Conservation (phyloP, 2,329 filamentous ascomycete species). For the Paraphaeosphaeria minitans region DNA sequence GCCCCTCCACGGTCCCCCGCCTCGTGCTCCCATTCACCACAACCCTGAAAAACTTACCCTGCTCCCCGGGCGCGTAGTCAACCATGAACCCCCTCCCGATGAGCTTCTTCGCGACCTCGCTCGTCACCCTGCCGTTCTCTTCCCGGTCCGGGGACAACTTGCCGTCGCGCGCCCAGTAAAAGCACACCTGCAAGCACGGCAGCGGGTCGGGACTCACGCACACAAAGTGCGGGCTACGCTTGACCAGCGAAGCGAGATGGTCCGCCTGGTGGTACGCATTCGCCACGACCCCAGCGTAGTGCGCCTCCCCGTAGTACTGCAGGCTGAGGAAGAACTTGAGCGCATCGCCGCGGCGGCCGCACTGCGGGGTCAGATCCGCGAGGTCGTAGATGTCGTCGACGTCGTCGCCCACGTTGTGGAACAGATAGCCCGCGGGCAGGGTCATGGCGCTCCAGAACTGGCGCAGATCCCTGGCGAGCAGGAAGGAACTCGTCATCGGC, state of each 20-base stretch:
- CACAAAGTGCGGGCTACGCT: slow-evolving; percentile 63
- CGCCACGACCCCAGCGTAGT: slow-evolving; percentile 69
- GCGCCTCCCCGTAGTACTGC: slow-evolving; percentile 82
- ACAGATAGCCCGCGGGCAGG: slow-evolving; percentile 77
- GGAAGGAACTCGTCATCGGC: slow-evolving; percentile 87
- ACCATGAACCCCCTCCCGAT: slow-evolving; percentile 70
- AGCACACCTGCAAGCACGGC: slow-evolving; percentile 87
- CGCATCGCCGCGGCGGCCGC: slow-evolving; percentile 82
- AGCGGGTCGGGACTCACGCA: slow-evolving; percentile 78
- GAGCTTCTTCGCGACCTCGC: slow-evolving; percentile 59
- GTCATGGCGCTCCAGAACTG: slow-evolving; percentile 85
- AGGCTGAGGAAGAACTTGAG: slow-evolving; percentile 88
- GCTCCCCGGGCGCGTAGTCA: slow-evolving; percentile 66
- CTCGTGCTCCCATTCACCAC: slow-evolving; percentile 69
- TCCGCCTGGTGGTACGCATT: slow-evolving; percentile 73
- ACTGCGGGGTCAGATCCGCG: slow-evolving; percentile 91
- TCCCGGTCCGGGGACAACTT: slow-evolving; percentile 51
- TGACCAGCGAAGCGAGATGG: slow-evolving; percentile 68
- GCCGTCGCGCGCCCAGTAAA: slow-evolving; percentile 75
- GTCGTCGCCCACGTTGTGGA: slow-evolving; percentile 46
- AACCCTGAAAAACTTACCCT: slow-evolving; percentile 70
- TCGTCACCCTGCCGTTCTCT: slow-evolving; percentile 62
- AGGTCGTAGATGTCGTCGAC: slow-evolving; percentile 75
- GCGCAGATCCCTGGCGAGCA: slow-evolving; percentile 76
- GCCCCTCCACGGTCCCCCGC: slow-evolving; percentile 64